Evolutionary conservation across 768 basidiomycete genomes (phyloP).

Genomic region (Lactarius quietus): DNA sequence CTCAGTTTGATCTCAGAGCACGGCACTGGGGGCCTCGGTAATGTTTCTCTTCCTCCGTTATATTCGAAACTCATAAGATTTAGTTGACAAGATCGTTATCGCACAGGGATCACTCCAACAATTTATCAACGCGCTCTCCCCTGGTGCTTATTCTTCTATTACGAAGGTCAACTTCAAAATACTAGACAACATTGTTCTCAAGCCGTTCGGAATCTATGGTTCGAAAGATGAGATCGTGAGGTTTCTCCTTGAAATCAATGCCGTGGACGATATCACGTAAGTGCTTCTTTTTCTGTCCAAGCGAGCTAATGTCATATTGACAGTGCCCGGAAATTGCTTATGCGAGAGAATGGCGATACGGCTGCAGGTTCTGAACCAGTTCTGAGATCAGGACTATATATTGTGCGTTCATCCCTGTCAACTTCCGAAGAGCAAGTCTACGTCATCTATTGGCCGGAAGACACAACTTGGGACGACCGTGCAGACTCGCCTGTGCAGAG

Average conservation of each 20-base stretch:
- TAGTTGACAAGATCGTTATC: constrained; percentile 64
- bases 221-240: constrained; percentile 48
- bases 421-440: constrained; percentile 36
- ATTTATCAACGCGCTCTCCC: constrained; percentile 48
- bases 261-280: constrained; percentile 41
- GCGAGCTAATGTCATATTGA: neutral
- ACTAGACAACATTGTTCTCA: constrained; percentile 45
- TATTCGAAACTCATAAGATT: neutral
- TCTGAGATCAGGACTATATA: constrained; percentile 51
- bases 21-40: constrained; percentile 51
- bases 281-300: constrained; percentile 23
- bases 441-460: constrained; percentile 60
- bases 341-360: no score
- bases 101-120: constrained; percentile 45
- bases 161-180: constrained; percentile 54
- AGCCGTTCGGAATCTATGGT: constrained; percentile 57
- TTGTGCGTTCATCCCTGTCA: constrained; percentile 31
- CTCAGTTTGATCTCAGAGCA: constrained; percentile 51
- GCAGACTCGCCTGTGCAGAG: constrained; percentile 43
- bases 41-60: constrained; percentile 5
- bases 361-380: no score
- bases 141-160: constrained; percentile 50
- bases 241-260: constrained; percentile 39
- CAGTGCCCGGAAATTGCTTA: no score
- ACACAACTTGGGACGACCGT: constrained; percentile 54